Evolutionary conservation across 768 basidiomycete species (phyloP).

Genomic region (Tulasnella sp.): DNA sequence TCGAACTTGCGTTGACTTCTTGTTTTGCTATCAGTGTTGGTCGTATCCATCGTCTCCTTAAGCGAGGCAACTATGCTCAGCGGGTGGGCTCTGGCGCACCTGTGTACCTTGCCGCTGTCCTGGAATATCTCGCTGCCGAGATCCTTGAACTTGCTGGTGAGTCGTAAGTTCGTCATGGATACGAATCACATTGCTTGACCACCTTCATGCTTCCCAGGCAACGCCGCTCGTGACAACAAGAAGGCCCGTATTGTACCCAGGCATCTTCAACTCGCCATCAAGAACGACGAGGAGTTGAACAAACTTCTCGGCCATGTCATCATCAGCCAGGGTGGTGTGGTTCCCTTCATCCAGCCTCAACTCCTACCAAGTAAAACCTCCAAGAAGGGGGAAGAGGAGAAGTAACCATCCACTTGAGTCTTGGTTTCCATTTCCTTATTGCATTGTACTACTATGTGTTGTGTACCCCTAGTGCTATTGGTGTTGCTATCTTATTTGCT

Average conservation of each 20-base stretch:
- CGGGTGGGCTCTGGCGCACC: slow-evolving; percentile 61
- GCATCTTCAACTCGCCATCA: slow-evolving; percentile 63
- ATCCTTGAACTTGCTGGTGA: slow-evolving; percentile 71
- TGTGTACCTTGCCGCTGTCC: slow-evolving; percentile 77
- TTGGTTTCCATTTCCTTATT: not conserved
- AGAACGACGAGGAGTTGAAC: slow-evolving; percentile 64
- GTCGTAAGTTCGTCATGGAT: not conserved
- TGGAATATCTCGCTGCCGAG: slow-evolving; percentile 80
- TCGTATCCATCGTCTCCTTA: slow-evolving; percentile 70
- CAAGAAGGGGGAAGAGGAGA: slow-evolving; percentile 11
- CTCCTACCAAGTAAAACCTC: slow-evolving; percentile 25
- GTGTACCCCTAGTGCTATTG: no score
- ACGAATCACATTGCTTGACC: no score
- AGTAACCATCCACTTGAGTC: not conserved
- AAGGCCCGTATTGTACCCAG: slow-evolving; percentile 74
- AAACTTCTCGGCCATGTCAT: slow-evolving; percentile 49
- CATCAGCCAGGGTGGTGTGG: slow-evolving; percentile 70
- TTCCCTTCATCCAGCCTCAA: slow-evolving; percentile 46
- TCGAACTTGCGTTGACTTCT: not conserved
- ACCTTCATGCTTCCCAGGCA: slow-evolving; percentile 28
- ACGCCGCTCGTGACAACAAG: slow-evolving; percentile 68
- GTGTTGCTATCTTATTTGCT: no score
- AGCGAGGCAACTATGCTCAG: slow-evolving; percentile 60
- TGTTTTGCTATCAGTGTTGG: slow-evolving; percentile 47
- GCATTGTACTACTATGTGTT: no score